A percentile compares a stretch with the other conserved stretches of the same genome.
These are phyloP conservation scores for Kwoniella dendrophila DNA, from an alignment of 768 basidiomycete species.

Conservation along the genomic window DNA sequence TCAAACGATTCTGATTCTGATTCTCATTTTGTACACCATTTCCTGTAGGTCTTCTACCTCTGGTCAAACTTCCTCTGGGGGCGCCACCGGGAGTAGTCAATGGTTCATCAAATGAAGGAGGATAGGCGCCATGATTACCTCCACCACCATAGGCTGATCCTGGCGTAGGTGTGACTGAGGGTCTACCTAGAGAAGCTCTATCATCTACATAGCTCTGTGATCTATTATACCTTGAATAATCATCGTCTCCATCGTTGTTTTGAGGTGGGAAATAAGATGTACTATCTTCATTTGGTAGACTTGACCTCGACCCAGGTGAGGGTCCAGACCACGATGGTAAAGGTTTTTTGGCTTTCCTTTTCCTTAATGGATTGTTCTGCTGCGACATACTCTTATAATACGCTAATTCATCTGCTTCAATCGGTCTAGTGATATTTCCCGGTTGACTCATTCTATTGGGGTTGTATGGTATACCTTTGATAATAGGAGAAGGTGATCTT, in stretches of 20 bases:
- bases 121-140: conserved; percentile 1
- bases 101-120: conserved; percentile 20
- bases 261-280: conserved; percentile 46
- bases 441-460: conserved; percentile 33
- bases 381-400: conserved; percentile 18
- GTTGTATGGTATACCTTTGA: conserved; percentile 29
- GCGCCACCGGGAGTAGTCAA: conserved; percentile 6
- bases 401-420: conserved; percentile 35
- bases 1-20: conserved; percentile 11
- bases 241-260: conserved; percentile 5
- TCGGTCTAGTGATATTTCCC: conserved; percentile 28
- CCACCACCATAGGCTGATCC: conserved; percentile 10
- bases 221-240: conserved; percentile 4
- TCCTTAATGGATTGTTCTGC: conserved; percentile 46
- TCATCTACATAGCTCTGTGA: conserved; percentile 22
- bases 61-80: background rate
- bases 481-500: conserved; percentile 35
- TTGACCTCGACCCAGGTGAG: conserved; percentile 22
- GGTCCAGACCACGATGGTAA: conserved; percentile 45
- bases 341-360: conserved; percentile 22
- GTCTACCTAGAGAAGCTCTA: conserved; percentile 21
- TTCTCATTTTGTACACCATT: conserved; percentile 13
- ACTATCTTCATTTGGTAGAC: conserved; percentile 32
- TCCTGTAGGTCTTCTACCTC: conserved; percentile 8
- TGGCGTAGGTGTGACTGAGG: conserved; percentile 27